Conservation (phyloP, 176 grass and related monocot species). For the Carex littledalei region DNA sequence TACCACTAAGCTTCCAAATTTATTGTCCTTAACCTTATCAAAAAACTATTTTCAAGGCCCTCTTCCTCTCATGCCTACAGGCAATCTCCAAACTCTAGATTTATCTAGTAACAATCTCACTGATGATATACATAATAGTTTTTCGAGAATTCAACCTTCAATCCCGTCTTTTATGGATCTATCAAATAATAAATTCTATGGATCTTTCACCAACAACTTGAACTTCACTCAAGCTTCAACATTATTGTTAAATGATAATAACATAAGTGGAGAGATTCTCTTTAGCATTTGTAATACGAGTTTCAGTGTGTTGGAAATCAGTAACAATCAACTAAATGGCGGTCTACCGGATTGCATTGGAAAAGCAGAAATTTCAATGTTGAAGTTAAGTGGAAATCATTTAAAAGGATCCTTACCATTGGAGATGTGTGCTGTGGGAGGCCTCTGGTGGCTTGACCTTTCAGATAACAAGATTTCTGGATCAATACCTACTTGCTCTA, state of each 20-base stretch:
- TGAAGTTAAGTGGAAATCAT: neutral
- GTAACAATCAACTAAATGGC: neutral
- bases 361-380: neutral
- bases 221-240: too few species aligned
- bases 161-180: neutral
- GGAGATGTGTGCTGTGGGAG: neutral
- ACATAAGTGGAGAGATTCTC: neutral
- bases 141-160: neutral
- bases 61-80: neutral
- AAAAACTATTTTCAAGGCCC: neutral
- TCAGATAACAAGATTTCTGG: too few species aligned
- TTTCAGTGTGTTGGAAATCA: neutral
- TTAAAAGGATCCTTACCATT: neutral
- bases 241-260: too few species aligned
- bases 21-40: neutral
- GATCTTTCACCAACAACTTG: neutral
- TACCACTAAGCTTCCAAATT: conserved; percentile 11
- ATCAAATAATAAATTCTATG: too few species aligned
- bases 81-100: neutral
- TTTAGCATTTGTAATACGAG: neutral
- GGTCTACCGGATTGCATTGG: neutral
- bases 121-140: conserved; percentile 16
- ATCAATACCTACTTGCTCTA: too few species aligned
- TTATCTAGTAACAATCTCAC: conserved; percentile 7
- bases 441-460: too few species aligned